phyloP scores from a whole-genome alignment of 192 early-diverging fungal genomes.

The Rhizophagus prolifer region DNA sequence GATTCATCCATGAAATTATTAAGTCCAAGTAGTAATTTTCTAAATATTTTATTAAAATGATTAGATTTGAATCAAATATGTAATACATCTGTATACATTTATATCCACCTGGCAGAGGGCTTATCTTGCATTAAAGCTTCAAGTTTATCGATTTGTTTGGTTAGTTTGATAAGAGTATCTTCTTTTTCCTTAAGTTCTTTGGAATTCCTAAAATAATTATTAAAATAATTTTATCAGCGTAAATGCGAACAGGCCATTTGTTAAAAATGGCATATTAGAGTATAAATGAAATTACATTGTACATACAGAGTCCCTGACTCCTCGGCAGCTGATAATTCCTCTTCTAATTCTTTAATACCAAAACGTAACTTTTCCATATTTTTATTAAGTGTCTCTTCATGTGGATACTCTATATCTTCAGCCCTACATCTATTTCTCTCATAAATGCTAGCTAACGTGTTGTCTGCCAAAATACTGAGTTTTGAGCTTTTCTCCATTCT shows the following conservation, averaged over 20 bases:
- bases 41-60: slow-evolving; percentile 7
- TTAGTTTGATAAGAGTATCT: slow-evolving; percentile 61
- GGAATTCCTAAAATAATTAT: slow-evolving; percentile 31
- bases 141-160: slow-evolving; percentile 61
- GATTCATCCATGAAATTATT: slow-evolving; percentile 27
- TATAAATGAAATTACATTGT: background rate
- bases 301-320: slow-evolving; percentile 52
- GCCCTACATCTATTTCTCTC: slow-evolving; percentile 57
- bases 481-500: slow-evolving; percentile 34
- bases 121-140: slow-evolving; percentile 50
- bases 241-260: background rate
- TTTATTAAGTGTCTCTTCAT: slow-evolving; percentile 54
- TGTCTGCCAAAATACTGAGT: slow-evolving; percentile 55
- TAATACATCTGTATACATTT: slow-evolving; percentile 19
- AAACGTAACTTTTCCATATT: slow-evolving; percentile 50
- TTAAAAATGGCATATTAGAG: background rate
- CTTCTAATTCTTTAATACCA: slow-evolving; percentile 56
- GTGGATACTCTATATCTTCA: slow-evolving; percentile 51
- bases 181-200: slow-evolving; percentile 60
- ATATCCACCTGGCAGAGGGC: slow-evolving; percentile 39
- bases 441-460: slow-evolving; percentile 52
- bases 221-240: background rate
- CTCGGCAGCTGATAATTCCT: slow-evolving; percentile 55
- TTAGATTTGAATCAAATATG: background rate
- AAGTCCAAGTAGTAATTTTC: slow-evolving; percentile 36